Conservation (phyloP, 225 moss, liverwort and hornwort species). For the Marchantia paleacea region DNA sequence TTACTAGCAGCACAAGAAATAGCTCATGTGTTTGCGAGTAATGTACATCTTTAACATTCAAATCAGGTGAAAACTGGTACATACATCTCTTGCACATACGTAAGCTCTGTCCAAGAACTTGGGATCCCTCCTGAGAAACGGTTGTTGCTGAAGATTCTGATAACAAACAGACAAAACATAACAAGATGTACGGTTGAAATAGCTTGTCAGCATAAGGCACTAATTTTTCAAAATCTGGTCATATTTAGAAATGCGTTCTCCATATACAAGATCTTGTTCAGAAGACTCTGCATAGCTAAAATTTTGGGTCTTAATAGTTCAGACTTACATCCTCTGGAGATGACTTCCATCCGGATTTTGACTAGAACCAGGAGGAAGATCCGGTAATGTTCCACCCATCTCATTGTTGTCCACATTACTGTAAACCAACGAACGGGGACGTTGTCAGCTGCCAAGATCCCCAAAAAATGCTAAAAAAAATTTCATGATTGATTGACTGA, state of each 20-base stretch:
- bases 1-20: too few relatives aligned
- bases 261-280: neutral
- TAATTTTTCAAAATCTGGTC: too few relatives aligned
- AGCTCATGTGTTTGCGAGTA: too few relatives aligned
- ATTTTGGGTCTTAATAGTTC: neutral
- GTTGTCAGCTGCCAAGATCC: neutral
- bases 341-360: neutral
- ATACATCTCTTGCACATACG: conserved; percentile 9
- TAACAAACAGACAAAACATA: neutral
- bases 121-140: conserved; percentile 7
- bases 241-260: neutral
- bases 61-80: neutral
- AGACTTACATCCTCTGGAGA: neutral
- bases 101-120: conserved; percentile 5
- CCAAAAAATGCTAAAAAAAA: too few relatives aligned
- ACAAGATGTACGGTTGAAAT: too few relatives aligned
- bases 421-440: neutral
- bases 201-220: neutral
- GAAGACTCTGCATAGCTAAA: neutral
- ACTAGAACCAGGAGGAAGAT: neutral
- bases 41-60: too few relatives aligned
- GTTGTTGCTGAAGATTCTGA: conserved; percentile 10
- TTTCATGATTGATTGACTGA: too few relatives aligned
- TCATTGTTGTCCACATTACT: neutral
- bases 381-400: neutral